These are phyloP conservation scores for Orbilia javanica DNA, from an alignment of 2,329 filamentous ascomycete species.

Conservation along the genomic window DNA sequence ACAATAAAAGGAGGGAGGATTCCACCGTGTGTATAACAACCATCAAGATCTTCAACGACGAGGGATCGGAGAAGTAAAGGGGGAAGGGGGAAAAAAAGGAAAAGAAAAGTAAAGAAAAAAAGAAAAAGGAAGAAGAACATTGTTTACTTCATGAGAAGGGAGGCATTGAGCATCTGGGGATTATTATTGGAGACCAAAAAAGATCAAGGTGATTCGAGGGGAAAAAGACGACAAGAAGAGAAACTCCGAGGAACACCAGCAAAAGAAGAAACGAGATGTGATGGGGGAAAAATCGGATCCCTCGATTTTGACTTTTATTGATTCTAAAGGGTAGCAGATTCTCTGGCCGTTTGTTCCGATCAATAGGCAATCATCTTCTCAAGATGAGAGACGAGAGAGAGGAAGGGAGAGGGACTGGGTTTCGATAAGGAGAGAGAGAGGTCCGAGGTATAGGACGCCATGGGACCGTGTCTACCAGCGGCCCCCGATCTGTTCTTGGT, in stretches of 20 bases:
- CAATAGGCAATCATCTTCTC: not conserved
- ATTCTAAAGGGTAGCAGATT: slow-evolving; percentile 2
- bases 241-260: slow-evolving; percentile 59
- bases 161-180: slow-evolving; percentile 6
- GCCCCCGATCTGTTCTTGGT: slow-evolving; percentile 97
- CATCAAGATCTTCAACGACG: slow-evolving; percentile 5
- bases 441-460: not conserved
- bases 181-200: slow-evolving; percentile 9
- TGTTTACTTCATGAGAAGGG: not conserved
- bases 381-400: not conserved
- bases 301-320: slow-evolving; percentile 14
- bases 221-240: slow-evolving; percentile 12
- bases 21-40: slow-evolving; percentile 30
- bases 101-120: not conserved
- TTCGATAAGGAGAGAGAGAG: not conserved
- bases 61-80: not conserved
- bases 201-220: slow-evolving; percentile 3
- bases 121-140: not conserved
- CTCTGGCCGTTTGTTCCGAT: not conserved
- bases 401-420: too few species aligned
- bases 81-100: not conserved
- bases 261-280: slow-evolving; percentile 43
- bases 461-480: slow-evolving; percentile 61
- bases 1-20: slow-evolving; percentile 5
- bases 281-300: slow-evolving; percentile 30